phyloP scores from a whole-genome alignment of 305 asterid species.

The Fraxinus paxiana region DNA sequence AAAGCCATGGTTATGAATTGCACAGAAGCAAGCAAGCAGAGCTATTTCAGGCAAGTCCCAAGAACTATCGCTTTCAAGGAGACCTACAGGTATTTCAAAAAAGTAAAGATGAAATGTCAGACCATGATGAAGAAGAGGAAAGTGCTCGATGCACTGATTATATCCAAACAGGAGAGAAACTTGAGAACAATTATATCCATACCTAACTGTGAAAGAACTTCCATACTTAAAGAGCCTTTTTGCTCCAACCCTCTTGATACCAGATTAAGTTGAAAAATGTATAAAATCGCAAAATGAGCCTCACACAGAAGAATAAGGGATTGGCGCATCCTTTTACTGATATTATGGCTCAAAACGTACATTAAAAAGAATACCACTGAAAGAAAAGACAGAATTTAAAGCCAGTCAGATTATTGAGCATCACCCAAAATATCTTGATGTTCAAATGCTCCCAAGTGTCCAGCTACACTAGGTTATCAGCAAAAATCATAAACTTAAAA shows the following conservation, averaged over 20 bases:
- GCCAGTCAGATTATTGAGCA: slow-evolving; percentile 33
- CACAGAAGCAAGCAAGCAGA: slow-evolving; percentile 89
- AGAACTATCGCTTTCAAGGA: slow-evolving; percentile 65
- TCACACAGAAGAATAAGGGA: slow-evolving; percentile 88
- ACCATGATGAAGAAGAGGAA: slow-evolving; percentile 14
- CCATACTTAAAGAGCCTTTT: slow-evolving; percentile 60
- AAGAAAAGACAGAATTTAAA: slow-evolving; percentile 28
- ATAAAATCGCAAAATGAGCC: slow-evolving; percentile 78
- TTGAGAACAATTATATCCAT: slow-evolving; percentile 27
- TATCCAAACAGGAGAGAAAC: slow-evolving; percentile 22
- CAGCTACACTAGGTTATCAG: background rate
- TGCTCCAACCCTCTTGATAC: slow-evolving; percentile 60
- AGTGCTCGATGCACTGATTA: slow-evolving; percentile 17
- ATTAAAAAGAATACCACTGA: slow-evolving; percentile 93
- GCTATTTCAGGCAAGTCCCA: slow-evolving; percentile 86
- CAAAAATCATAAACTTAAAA: slow-evolving; percentile 4
- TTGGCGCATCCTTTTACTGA: slow-evolving; percentile 71
- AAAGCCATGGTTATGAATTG: slow-evolving; percentile 89
- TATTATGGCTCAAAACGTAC: slow-evolving; percentile 80
- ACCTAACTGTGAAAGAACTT: slow-evolving; percentile 85
- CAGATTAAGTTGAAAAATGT: slow-evolving; percentile 84
- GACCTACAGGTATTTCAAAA: slow-evolving; percentile 56
- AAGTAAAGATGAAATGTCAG: slow-evolving; percentile 11
- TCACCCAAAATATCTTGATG: slow-evolving; percentile 8
- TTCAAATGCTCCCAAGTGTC: slow-evolving; percentile 13